These are phyloP conservation scores for Trichoderma cornu-damae DNA, from an alignment of 2,329 filamentous ascomycete genomes.

Conservation along the genomic window DNA sequence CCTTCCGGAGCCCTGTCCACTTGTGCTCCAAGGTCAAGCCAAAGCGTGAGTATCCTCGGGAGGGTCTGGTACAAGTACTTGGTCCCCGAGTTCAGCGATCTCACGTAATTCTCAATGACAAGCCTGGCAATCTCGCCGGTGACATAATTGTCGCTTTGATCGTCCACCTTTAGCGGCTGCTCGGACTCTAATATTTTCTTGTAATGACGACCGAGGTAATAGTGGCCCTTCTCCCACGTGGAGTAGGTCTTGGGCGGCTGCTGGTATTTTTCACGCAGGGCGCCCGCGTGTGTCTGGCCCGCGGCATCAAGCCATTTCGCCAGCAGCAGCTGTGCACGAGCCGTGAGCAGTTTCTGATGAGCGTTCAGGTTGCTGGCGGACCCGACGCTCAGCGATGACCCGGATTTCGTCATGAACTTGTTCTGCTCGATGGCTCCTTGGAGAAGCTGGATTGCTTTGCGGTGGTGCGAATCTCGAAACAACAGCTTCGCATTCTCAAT, in stretches of 20 bases:
- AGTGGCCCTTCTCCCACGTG: conserved; percentile 94
- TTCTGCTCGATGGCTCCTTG: conserved; percentile 79
- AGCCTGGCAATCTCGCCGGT: conserved; percentile 81
- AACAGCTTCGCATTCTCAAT: conserved; percentile 91
- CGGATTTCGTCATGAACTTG: conserved; percentile 57
- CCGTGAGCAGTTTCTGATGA: conserved; percentile 59
- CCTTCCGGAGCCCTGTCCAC: conserved; percentile 58
- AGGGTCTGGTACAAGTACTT: conserved; percentile 96
- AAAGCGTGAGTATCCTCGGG: conserved; percentile 85
- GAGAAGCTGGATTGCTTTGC: conserved; percentile 89
- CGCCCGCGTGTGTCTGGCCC: conserved; percentile 83
- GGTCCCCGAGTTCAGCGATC: conserved; percentile 79
- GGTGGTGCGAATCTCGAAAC: conserved; percentile 88
- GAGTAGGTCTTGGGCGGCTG: conserved; percentile 65
- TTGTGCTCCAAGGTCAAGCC: conserved; percentile 83
- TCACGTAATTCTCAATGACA: conserved; percentile 88
- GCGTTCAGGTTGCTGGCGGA: conserved; percentile 37
- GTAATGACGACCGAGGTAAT: conserved; percentile 94
- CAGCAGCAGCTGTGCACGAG: conserved; percentile 76
- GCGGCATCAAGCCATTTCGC: conserved; percentile 95
- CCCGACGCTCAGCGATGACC: conserved; percentile 31
- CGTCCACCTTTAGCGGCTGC: conserved; percentile 66
- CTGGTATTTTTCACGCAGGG: conserved; percentile 76
- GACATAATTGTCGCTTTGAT: conserved; percentile 70
- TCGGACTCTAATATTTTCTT: conserved; percentile 92